Evolutionary conservation across 768 basidiomycete genomes (phyloP), one percentile per base, ranked within the genome.

Genomic region (Rhodotorula graminis): DNA sequence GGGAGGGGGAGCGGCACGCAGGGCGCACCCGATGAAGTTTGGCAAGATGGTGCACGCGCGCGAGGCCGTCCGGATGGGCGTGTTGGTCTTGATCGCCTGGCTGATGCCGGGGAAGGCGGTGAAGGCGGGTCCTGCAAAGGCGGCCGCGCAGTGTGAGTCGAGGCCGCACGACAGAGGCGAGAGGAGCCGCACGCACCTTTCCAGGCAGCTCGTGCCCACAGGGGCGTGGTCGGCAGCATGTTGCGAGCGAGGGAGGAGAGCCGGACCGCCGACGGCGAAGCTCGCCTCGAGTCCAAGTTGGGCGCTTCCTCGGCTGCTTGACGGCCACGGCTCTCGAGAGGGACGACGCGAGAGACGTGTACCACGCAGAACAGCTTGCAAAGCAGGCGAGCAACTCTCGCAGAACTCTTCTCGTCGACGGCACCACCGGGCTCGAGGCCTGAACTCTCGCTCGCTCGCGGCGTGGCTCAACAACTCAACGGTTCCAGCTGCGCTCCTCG

Each of bases 31-130:
- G 61, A 98, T 92, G 77, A 95, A 97, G 77, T 92, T 93, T 0
- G 95, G 95, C 4, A 99, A 84, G 80, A 99, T 90, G 16, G 94
- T 96, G 77, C 93, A 97, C 19, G 90, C 84, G 71, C 95, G 84
- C 3, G 92, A 92, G 70, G 92, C 86, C 0, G 95, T 99, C 78
- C 87, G 86, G 78, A 99, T 93, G 0, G 93, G 87, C n/a, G 87
- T 84, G 81, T 91, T 91, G 81, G 88, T 88, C 71, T 87, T 83
- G 67, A 92, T 82, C 5, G 94, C 89, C 55, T 93, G 87, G 44
- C 87, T 85, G 69, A 98, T 84, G 78, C 91, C 90, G 7, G 92
- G 91, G 82, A 97, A 97, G 29, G 93, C 87, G 63, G 93, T 90
- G 78, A 98, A 98, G 82, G 88, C 96, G 21, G 95, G 95, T 10